A percentile compares a stretch with the other conserved stretches of the same genome.
These are phyloP conservation scores for Skeletonema costatum DNA, from an alignment of 108 stramenopile genomes.

Conservation along the genomic window DNA sequence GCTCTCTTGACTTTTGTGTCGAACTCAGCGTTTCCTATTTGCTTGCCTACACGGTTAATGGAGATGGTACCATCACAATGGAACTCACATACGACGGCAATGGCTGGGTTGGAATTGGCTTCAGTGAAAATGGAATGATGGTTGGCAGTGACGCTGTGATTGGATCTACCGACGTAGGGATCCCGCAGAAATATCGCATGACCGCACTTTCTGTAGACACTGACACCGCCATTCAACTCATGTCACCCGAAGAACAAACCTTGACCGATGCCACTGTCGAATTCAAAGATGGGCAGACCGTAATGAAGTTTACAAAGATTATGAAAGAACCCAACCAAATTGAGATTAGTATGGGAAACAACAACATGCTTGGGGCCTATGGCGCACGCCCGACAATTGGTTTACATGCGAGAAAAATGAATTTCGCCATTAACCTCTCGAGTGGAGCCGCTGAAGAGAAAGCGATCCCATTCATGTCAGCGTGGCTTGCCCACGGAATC, in stretches of 20 bases:
- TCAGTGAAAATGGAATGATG: constrained; percentile 12
- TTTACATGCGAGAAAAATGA: constrained; percentile 8
- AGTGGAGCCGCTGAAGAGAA: constrained; percentile 8
- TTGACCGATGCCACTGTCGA: neutral
- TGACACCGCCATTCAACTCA: neutral
- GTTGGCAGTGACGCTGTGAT: constrained; percentile 20
- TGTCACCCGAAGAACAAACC: neutral
- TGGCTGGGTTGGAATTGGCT: constrained; percentile 17
- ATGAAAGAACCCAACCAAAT: neutral
- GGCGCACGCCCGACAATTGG: neutral
- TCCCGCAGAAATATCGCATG: constrained; percentile 13
- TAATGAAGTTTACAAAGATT: constrained; percentile 3
- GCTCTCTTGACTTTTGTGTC: neutral
- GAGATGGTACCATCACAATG: constrained; percentile 12
- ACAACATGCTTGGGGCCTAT: neutral
- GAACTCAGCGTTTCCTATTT: neutral
- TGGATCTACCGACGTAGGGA: constrained; percentile 22
- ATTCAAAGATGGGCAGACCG: neutral
- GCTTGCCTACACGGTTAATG: neutral
- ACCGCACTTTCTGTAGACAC: too few species aligned
- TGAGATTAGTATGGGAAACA: neutral
- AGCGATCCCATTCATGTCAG: constrained; percentile 3
- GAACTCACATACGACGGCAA: constrained; percentile 5
- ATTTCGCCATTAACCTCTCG: constrained; percentile 19
- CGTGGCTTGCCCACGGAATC: constrained; percentile 71